Base-by-base conservation (phyloP, 306 rosid species). In the Sophora flavescens region DNA sequence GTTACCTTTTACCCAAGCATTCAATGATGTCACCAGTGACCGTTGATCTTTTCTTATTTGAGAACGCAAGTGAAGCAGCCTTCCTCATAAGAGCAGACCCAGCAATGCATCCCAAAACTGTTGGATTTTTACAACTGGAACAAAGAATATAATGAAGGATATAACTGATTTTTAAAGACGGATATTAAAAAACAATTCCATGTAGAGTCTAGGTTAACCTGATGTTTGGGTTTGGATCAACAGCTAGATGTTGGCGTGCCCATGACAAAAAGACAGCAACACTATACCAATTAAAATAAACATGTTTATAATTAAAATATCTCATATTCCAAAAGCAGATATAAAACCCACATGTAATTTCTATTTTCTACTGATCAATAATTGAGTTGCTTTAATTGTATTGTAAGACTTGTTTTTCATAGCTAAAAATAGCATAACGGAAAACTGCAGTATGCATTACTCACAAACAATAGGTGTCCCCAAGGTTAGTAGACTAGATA, bases 1-100 rank as follows among this genome's bases (percentile, higher is more conserved):
- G 7, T 22, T 88, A 92, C 97, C 99, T 95, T 85, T 78, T 78
- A 77, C 97, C 97, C 84, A 95, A 88, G 88, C 63, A 85, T 83
- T 92, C 92, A 54, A 95, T 95, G 81, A 95, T 92, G 82, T 95
- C 97, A 5, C 90, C 80, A 0, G 99, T 92, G 71, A 92, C 92
- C 3, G 97, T 89, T 65, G 99, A 90, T 83, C 99, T 89, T 87
- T 89, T 95, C 90, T 92, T 92, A 73, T 75, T 71, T 54, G 79
- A 69, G 76, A 90, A 92, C 62, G 97, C 97, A 72, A 89, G 88
- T 17, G 96, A 88, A 45, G 99, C 99, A 26, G 99, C 97, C 78
- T 74, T 95, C 79, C 97, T 92, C 90, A 90, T 72, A 76, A 95
- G 64, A 53, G 91, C 84, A 54, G 99, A 87, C 16, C 92, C 97